Evolutionary conservation across 768 basidiomycete genomes (phyloP).

Genomic region (Agaricus subrufescens): DNA sequence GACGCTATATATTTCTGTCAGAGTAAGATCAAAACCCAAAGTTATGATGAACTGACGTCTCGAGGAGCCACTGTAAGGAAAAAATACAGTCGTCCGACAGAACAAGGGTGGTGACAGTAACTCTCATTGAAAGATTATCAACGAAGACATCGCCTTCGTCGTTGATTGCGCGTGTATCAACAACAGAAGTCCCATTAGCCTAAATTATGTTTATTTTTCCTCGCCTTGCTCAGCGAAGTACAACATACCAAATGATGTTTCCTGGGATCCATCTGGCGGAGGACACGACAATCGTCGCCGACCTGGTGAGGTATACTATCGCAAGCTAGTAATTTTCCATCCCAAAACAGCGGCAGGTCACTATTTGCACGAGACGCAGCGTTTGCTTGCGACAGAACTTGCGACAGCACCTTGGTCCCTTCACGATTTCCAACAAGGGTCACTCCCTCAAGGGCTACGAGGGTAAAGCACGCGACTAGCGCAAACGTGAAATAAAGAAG

Average conservation of each 20-base stretch:
- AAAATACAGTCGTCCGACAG: conserved; percentile 27
- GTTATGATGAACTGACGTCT: conserved; percentile 29
- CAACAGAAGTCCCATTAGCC: neutral
- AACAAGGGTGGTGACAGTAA: neutral
- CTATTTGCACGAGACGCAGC: conserved; percentile 27
- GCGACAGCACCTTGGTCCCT: conserved; percentile 26
- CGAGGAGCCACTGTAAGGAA: conserved; percentile 41
- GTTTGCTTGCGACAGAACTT: conserved; percentile 4
- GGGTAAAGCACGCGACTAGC: conserved; percentile 33
- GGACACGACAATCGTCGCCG: conserved; percentile 20
- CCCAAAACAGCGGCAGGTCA: conserved; percentile 18
- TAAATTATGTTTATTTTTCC: neutral
- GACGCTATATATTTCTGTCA: conserved; percentile 20
- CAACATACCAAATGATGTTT: neutral
- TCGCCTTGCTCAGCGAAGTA: neutral
- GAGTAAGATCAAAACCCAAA: neutral
- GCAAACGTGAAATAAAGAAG: conserved; percentile 44
- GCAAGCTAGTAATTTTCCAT: conserved; percentile 30
- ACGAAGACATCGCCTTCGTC: neutral
- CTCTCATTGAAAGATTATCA: neutral
- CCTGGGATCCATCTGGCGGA: conserved; percentile 1
- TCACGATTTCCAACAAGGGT: conserved; percentile 31
- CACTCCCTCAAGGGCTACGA: conserved; percentile 35
- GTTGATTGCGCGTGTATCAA: neutral
- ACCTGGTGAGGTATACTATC: conserved; percentile 29